Evolutionary conservation across 495 filamentous ascomycete genomes (phyloP).

Genomic region (Aspergillus funiculosus): DNA sequence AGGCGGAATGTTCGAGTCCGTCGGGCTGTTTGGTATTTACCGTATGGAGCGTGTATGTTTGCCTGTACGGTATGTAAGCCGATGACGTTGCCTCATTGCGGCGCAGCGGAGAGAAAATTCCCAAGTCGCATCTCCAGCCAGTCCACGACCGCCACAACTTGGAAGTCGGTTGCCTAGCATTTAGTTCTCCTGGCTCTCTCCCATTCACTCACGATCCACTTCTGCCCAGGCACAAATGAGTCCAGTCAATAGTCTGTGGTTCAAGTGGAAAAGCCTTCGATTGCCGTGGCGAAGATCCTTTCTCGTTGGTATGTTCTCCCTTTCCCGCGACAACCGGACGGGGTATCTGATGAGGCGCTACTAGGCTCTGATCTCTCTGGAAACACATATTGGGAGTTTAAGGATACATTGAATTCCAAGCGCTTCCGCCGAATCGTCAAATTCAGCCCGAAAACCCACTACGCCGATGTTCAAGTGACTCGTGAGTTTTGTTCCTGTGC

Average conservation of each 20-base stretch:
- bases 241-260: conserved; percentile 58
- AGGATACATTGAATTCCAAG: conserved; percentile 53
- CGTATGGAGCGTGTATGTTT: conserved; percentile 5
- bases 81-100: conserved; percentile 13
- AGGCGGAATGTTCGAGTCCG: neutral
- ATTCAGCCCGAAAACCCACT: conserved; percentile 53
- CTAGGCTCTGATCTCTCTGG: conserved; percentile 77
- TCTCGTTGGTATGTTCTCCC: conserved; percentile 59
- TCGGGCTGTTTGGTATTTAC: conserved; percentile 12
- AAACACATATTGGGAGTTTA: conserved; percentile 95
- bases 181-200: neutral
- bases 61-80: neutral
- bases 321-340: too few species aligned
- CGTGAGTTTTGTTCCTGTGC: conserved; percentile 34
- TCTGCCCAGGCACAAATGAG: conserved; percentile 21
- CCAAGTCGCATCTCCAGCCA: neutral
- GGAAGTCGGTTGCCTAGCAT: conserved; percentile 6
- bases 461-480: conserved; percentile 59
- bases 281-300: conserved; percentile 83
- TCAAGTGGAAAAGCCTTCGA: conserved; percentile 75
- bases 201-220: neutral
- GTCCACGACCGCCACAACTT: conserved; percentile 9
- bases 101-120: conserved; percentile 2
- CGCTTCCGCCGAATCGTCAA: conserved; percentile 63
- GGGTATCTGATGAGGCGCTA: conserved; percentile 14